Percentiles rank a stretch among this genome's conserved stretches.
Conservation (phyloP, 768 basidiomycete species). For the Amanita inopinata region DNA sequence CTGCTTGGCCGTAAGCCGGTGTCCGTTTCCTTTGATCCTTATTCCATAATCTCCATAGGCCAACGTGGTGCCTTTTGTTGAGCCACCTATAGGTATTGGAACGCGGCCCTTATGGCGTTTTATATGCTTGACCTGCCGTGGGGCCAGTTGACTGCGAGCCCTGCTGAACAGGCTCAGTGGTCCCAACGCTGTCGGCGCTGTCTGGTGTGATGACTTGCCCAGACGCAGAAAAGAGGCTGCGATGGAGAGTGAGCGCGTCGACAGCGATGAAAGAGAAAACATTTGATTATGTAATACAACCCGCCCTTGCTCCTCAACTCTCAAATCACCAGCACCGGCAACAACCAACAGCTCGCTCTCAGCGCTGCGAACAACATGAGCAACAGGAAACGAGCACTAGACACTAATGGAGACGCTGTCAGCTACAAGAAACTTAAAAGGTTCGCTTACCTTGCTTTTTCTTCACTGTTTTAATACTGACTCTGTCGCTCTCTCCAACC, state of each 20-base stretch:
- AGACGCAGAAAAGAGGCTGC: slow-evolving; percentile 12
- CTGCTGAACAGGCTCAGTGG: slow-evolving; percentile 31
- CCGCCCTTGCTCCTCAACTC: not conserved
- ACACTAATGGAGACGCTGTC: slow-evolving; percentile 39
- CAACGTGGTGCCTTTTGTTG: slow-evolving; percentile 86
- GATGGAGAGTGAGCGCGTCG: slow-evolving; percentile 19
- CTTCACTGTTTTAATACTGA: slow-evolving; percentile 11
- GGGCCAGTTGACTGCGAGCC: slow-evolving; percentile 63
- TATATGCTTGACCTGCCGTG: slow-evolving; percentile 71
- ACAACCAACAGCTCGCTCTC: not conserved
- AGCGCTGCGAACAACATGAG: slow-evolving; percentile 34
- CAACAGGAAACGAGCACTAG: slow-evolving; percentile 55
- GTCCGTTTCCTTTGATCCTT: slow-evolving; percentile 74
- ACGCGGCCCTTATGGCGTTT: slow-evolving; percentile 88
- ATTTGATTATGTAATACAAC: slow-evolving; percentile 16
- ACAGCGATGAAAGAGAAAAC: slow-evolving; percentile 35
- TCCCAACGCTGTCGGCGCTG: slow-evolving; percentile 19
- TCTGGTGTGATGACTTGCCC: slow-evolving; percentile 14
- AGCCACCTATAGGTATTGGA: slow-evolving; percentile 82
- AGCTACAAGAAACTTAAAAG: slow-evolving; percentile 58
- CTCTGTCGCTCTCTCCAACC: slow-evolving; percentile 17
- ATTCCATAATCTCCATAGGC: slow-evolving; percentile 91
- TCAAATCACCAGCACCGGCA: not conserved
- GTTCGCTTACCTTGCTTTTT: slow-evolving; percentile 28
- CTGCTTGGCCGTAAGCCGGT: slow-evolving; percentile 82